Base-by-base conservation (phyloP, 2,329 filamentous ascomycete species). In the Zymoseptoria brevis region DNA sequence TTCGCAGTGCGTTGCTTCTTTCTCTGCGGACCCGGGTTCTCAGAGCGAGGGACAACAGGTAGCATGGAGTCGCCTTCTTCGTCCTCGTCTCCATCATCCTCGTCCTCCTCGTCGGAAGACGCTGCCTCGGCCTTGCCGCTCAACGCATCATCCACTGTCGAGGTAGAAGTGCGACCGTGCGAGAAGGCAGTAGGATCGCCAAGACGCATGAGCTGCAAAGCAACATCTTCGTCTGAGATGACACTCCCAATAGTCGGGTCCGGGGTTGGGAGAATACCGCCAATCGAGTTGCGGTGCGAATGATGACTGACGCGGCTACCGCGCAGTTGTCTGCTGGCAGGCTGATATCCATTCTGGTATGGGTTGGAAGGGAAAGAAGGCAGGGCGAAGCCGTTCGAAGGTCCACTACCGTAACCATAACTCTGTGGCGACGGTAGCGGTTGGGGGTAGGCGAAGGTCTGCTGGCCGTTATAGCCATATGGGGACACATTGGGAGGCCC, bases 151-250 rank as follows among this genome's bases (percentile, higher is more conserved):
- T 97, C 93, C 58, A 94, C 79, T 5, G 93, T 96, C 0, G 93
- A 96, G 6, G 91, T 90, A 8, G 93, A 96, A 2, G 90, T 96
- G 66, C 93, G 88, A 57, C 91, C 92, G 69, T 96, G 90, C 1
- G 91, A 96, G 70, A 95, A 88, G 72, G 96, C 96, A 58, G 91
- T 94, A 67, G 92, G 90, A 72, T 96, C 92, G 52, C 94, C 92
- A 57, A 99, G 83, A 67, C 93, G 88, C 87, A 99, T 97, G 69
- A 99, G 81, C 76, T 97, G 94, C 72, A 96, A 87, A 59, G 94
- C 94, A 62, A 97, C 94, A 75, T 99, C 94, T 75, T 99, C 94
- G 72, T 99, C 94, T 13, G 93, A 97, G 74, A 99, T 93, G 74
- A 90, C 95, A 76, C 93, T 97, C 57, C 90, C 90, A 67, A 97